Evolutionary conservation across 2,329 filamentous ascomycete species (phyloP).

Genomic region (Exophiala alcalophila): DNA sequence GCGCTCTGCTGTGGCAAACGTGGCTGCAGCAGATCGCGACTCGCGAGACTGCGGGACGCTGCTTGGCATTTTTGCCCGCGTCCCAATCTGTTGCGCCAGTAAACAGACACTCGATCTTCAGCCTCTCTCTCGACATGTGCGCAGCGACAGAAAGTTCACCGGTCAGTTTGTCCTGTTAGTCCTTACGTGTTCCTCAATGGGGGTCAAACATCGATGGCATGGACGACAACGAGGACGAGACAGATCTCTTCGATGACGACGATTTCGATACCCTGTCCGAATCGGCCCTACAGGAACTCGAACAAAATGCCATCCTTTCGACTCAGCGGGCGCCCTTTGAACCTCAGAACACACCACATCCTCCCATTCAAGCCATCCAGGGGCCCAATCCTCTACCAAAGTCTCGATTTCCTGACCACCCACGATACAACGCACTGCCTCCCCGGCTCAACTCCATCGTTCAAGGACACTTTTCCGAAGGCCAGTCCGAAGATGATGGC

Average conservation of each 20-base stretch:
- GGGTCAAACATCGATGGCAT: slow-evolving; percentile 38
- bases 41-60: no score
- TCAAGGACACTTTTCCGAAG: slow-evolving; percentile 30
- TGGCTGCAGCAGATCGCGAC: no score
- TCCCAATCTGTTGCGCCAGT: no score
- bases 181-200: slow-evolving; percentile 22
- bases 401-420: slow-evolving; percentile 14
- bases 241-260: slow-evolving; percentile 44
- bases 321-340: slow-evolving; percentile 35
- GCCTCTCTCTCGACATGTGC: no score
- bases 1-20: no score
- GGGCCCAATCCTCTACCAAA: slow-evolving; percentile 8
- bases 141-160: no score
- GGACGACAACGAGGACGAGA: slow-evolving; percentile 47
- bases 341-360: slow-evolving; percentile 6
- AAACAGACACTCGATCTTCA: no score
- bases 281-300: slow-evolving; percentile 43
- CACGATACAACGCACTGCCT: slow-evolving; percentile 6
- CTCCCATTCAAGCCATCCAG: slow-evolving; percentile 1
- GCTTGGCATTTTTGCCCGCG: no score
- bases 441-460: slow-evolving; percentile 8
- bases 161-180: no score
- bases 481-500: slow-evolving; percentile 40
- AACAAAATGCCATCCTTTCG: slow-evolving; percentile 46
- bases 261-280: slow-evolving; percentile 45